These are phyloP conservation scores for Scheffersomyces amazonensis DNA, from an alignment of 805 yeast genomes.

Conservation along the genomic window DNA sequence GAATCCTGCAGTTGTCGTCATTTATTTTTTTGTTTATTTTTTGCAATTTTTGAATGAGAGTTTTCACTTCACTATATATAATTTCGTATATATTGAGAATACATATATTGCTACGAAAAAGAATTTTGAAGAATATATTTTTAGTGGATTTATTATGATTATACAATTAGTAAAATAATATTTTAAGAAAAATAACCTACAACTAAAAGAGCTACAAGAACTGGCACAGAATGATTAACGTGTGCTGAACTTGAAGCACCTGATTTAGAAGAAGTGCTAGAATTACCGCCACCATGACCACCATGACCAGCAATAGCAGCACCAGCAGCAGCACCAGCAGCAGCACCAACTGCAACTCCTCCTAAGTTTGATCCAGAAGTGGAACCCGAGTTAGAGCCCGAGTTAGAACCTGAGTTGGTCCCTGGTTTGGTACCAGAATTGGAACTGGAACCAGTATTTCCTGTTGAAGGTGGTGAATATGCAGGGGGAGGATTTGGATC, in stretches of 20 bases:
- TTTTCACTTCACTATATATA: too few relatives aligned
- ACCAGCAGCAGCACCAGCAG: background rate
- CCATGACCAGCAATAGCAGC: background rate
- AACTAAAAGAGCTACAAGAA: background rate
- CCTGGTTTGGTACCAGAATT: background rate
- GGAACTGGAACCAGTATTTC: background rate
- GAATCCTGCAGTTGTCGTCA: slow-evolving; percentile 60
- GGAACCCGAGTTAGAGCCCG: background rate
- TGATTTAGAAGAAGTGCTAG: background rate
- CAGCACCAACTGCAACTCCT: background rate
- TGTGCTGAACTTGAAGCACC: background rate
- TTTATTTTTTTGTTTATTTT: slow-evolving; percentile 18
- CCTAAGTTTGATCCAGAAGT: background rate
- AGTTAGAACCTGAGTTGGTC: background rate
- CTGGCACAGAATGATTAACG: slow-evolving; percentile 1
- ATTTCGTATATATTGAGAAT: too few relatives aligned
- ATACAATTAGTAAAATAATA: too few relatives aligned
- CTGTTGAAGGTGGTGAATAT: background rate
- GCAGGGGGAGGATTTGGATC: background rate
- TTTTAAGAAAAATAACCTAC: too few relatives aligned
- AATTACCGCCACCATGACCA: background rate
- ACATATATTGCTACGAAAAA: too few relatives aligned
- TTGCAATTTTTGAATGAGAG: too few relatives aligned
- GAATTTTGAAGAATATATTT: too few relatives aligned
- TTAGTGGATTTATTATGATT: too few relatives aligned